Conservation (phyloP, 2,329 filamentous ascomycete genomes). For the Phaeosphaeriaceae sp. region DNA sequence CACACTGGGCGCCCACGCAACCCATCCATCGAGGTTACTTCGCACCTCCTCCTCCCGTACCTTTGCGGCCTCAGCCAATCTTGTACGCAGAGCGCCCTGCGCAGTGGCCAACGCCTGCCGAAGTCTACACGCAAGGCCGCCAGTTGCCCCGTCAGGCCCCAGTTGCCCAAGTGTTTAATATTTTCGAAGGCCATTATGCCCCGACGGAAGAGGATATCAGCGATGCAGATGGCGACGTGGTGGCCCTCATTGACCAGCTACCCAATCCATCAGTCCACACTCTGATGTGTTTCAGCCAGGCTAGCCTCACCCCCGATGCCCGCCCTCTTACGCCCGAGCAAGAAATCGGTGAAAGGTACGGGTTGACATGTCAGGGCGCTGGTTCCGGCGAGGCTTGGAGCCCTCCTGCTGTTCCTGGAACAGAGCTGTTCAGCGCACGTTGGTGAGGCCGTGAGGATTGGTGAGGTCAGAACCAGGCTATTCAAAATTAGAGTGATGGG, state of each 20-base stretch:
- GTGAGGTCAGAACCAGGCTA: too few relatives aligned
- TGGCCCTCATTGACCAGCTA: slow-evolving; percentile 13
- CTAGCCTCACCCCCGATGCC: slow-evolving; percentile 13
- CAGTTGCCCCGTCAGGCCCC: background rate
- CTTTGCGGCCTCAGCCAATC: background rate
- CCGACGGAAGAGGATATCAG: slow-evolving; percentile 16
- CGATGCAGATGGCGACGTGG: slow-evolving; percentile 18
- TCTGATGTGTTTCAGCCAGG: slow-evolving; percentile 6
- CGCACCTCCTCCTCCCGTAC: background rate
- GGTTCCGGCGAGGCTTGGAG: slow-evolving; percentile 21
- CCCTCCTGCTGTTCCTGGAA: background rate
- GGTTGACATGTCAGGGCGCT: slow-evolving; percentile 20
- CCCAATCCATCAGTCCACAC: slow-evolving; percentile 10
- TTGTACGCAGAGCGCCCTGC: slow-evolving; percentile 3
- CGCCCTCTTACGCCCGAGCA: slow-evolving; percentile 26
- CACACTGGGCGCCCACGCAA: slow-evolving; percentile 9
- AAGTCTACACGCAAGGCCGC: slow-evolving; percentile 10
- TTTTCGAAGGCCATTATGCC: slow-evolving; percentile 7
- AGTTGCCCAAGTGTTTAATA: background rate
- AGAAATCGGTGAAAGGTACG: slow-evolving; percentile 22
- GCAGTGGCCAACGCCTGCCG: slow-evolving; percentile 26
- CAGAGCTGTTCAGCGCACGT: too few relatives aligned
- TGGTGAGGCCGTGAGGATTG: too few relatives aligned
- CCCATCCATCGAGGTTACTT: background rate
- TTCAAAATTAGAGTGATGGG: too few relatives aligned